Percentiles rank a stretch among this genome's conserved stretches.
Conservation (phyloP, 768 basidiomycete genomes). For the Mycena polygramma region DNA sequence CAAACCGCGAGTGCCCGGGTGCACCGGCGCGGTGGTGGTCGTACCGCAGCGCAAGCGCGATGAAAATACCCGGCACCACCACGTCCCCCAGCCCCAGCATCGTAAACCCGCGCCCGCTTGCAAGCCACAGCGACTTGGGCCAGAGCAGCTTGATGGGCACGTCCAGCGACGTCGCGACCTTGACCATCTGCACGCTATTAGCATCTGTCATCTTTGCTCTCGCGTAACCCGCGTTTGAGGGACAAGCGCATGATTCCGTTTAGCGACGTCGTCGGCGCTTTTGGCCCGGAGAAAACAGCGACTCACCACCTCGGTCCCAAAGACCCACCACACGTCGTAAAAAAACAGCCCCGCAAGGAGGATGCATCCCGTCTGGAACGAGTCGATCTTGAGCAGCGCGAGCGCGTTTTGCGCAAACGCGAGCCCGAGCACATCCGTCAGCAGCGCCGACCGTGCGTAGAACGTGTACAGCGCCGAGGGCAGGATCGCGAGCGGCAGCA, state of each 20-base stretch:
- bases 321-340: slow-evolving; percentile 97
- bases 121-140: slow-evolving; percentile 74
- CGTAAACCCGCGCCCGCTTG: slow-evolving; percentile 72
- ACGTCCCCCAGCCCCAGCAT: slow-evolving; percentile 96
- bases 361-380: slow-evolving; percentile 88
- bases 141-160: slow-evolving; percentile 94
- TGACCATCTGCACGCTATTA: slow-evolving; percentile 78
- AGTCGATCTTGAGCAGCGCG: slow-evolving; percentile 85
- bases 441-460: slow-evolving; percentile 69
- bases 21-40: slow-evolving; percentile 66
- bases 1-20: slow-evolving; percentile 54
- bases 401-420: slow-evolving; percentile 89
- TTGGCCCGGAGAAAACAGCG: background rate
- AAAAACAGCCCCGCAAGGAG: slow-evolving; percentile 88
- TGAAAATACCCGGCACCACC: slow-evolving; percentile 73
- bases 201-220: slow-evolving; percentile 4
- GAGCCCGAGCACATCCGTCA: slow-evolving; percentile 83
- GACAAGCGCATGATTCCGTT: slow-evolving; percentile 1
- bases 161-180: slow-evolving; percentile 90
- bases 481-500: slow-evolving; percentile 71
- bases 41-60: slow-evolving; percentile 89
- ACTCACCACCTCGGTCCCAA: slow-evolving; percentile 87
- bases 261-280: slow-evolving; percentile 4
- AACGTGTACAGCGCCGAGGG: slow-evolving; percentile 77
- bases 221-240: too few relatives aligned